Percentiles rank a stretch among this genome's conserved stretches.
phyloP scores from a whole-genome alignment of 2,329 filamentous ascomycete genomes.

The Pseudogymnoascus sp. region DNA sequence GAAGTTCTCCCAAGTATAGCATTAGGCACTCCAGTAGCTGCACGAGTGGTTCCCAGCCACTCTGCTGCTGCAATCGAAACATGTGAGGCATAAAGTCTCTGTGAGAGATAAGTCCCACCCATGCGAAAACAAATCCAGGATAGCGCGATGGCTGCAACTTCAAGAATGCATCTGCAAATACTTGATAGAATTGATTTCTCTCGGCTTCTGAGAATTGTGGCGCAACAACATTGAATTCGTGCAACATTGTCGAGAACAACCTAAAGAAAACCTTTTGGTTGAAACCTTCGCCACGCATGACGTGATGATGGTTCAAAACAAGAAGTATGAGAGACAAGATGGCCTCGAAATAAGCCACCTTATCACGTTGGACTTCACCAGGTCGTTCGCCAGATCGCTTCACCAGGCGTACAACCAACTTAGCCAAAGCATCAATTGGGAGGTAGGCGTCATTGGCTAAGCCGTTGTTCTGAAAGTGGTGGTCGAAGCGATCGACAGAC shows the following conservation, averaged over 20 bases:
- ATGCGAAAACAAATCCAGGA: conserved; percentile 77
- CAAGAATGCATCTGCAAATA: conserved; percentile 63
- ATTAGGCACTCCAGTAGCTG: conserved; percentile 68
- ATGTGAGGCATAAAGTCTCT: conserved; percentile 76
- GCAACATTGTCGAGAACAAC: conserved; percentile 75
- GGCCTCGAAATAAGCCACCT: conserved; percentile 67
- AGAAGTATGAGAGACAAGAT: conserved; percentile 72
- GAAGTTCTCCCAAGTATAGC: conserved; percentile 67
- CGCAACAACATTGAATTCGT: conserved; percentile 57
- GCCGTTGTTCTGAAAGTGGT: conserved; percentile 52
- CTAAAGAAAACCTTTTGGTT: conserved; percentile 88
- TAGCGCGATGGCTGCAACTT: conserved; percentile 70
- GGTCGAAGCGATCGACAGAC: conserved; percentile 71
- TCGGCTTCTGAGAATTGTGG: conserved; percentile 55
- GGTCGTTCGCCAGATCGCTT: conserved; percentile 59
- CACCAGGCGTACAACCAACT: conserved; percentile 69
- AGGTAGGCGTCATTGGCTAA: conserved; percentile 50
- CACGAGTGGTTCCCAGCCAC: conserved; percentile 70
- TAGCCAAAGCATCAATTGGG: conserved; percentile 73
- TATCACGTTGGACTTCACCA: conserved; percentile 52
- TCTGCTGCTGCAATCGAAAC: conserved; percentile 58
- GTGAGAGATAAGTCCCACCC: conserved; percentile 77
- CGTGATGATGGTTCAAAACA: conserved; percentile 77
- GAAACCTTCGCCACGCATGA: conserved; percentile 71
- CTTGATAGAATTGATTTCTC: conserved; percentile 64